Conservation (phyloP, 2,329 filamentous ascomycete genomes). For the Ampelomyces quisqualis region DNA sequence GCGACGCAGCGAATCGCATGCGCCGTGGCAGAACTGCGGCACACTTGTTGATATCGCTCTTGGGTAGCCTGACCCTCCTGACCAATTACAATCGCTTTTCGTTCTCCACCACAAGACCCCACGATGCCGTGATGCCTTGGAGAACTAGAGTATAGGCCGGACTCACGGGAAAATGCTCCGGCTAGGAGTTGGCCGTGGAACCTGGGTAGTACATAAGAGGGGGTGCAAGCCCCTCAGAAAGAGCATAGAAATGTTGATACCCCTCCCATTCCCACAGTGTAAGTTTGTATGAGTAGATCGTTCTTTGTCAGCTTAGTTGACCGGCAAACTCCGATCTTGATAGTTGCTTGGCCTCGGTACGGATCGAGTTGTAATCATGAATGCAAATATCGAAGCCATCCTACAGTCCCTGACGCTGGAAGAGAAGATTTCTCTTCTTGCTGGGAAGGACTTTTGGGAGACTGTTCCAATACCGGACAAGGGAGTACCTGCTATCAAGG, state of each 20-base stretch:
- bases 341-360: background rate
- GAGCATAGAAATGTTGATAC: slow-evolving; percentile 5
- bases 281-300: background rate
- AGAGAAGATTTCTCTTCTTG: slow-evolving; percentile 40
- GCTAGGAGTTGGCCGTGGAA: slow-evolving; percentile 2
- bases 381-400: slow-evolving; percentile 29
- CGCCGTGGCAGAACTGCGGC: slow-evolving; percentile 23
- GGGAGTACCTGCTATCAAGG: slow-evolving; percentile 59
- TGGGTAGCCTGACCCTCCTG: slow-evolving; percentile 4
- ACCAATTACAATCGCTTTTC: slow-evolving; percentile 12
- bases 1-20: slow-evolving; percentile 9
- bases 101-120: slow-evolving; percentile 16
- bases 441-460: slow-evolving; percentile 65
- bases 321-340: background rate
- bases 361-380: slow-evolving; percentile 14
- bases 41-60: slow-evolving; percentile 4
- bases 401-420: slow-evolving; percentile 38
- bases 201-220: slow-evolving; percentile 8
- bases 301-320: background rate
- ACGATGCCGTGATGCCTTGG: slow-evolving; percentile 5
- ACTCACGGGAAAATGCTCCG: slow-evolving; percentile 18
- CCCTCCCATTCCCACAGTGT: slow-evolving; percentile 2
- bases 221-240: background rate
- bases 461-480: slow-evolving; percentile 61
- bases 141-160: slow-evolving; percentile 9